These are phyloP conservation scores for Babesia caballi DNA, from an alignment of 169 alveolate genomes.

Conservation along the genomic window DNA sequence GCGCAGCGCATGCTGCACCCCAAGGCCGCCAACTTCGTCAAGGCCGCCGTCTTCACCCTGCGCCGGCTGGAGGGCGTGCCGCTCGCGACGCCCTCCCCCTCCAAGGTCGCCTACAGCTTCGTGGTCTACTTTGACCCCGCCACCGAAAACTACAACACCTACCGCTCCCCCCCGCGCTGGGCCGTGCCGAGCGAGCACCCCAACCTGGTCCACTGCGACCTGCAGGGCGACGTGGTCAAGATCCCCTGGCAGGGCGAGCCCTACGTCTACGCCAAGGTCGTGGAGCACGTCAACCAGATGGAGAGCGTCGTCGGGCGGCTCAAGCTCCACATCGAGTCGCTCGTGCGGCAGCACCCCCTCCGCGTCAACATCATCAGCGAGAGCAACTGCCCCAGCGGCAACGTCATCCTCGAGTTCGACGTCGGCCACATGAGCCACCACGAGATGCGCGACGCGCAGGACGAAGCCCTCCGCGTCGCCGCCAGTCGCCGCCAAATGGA, in stretches of 20 bases:
- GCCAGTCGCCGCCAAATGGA: conserved; percentile 19
- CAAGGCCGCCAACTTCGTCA: conserved; percentile 19
- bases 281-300: conserved; percentile 66
- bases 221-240: conserved; percentile 67
- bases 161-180: conserved; percentile 62
- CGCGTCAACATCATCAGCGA: conserved; percentile 74
- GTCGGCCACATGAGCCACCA: conserved; percentile 54
- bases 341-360: conserved; percentile 70
- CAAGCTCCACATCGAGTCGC: conserved; percentile 68
- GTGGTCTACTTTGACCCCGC: conserved; percentile 70
- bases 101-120: conserved; percentile 62
- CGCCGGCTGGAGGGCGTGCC: conserved; percentile 74
- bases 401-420: conserved; percentile 65
- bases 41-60: conserved; percentile 61
- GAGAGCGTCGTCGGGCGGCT: conserved; percentile 70
- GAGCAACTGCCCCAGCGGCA: conserved; percentile 65
- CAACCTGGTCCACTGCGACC: conserved; percentile 66
- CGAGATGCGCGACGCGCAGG: conserved; percentile 59
- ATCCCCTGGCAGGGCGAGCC: conserved; percentile 73
- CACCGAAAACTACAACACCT: conserved; percentile 66
- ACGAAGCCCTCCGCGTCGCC: conserved; percentile 52
- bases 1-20: conserved; percentile 28
- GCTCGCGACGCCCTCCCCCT: conserved; percentile 28
- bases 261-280: conserved; percentile 67
- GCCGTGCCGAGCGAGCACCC: conserved; percentile 48